Evolutionary conservation across 2,329 filamentous ascomycete genomes (phyloP), one percentile per base, ranked within the genome.

Genomic region (Arthrobotrys entomopaga): DNA sequence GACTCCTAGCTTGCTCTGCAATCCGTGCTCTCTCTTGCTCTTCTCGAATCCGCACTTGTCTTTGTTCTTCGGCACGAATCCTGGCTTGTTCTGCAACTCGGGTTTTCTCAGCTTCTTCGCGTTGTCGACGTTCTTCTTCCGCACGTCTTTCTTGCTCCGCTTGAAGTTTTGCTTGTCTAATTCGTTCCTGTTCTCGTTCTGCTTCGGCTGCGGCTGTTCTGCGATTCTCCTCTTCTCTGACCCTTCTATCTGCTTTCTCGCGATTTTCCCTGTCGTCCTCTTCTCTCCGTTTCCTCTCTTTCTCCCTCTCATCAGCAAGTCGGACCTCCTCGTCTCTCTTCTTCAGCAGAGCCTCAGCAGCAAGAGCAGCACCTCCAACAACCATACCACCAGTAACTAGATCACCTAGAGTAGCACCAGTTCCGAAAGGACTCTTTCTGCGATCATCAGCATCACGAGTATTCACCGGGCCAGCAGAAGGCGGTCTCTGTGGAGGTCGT

Each of bases 281-380:
- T 2, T 59, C 48, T 24, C 56, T 20, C 26, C 22, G 20, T 43
- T 42, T 34, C 22, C 56, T 42, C 34, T 64, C 65, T n/a, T 34
- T 64, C 58, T 64, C 59, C 65, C 58, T 65, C 6, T 58, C 56
- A 10, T 73, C 69, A 15, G 40, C 43, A 7, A 13, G 16, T 19
- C 53, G 42, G 8, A 16, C 42, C 24, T 65, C 67, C 19, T 58
- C 53, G 20, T 63, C 52, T n/a, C 59, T 42, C 24, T 54, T 71
- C 22, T 71, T 58, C 34, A 71, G 40, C 46, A 71, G 29, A n/a
- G 66, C 59, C 26, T 59, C 52, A 15, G 61, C 59, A 54, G 66
- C 66, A 34, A 60, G 38, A 13, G 60, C 67, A 34, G 67, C 59
- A 19, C 66, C 66, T 15, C 53, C 66, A 46, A 50, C 66, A 11